These are phyloP conservation scores for Ormosia semicastrata DNA, from an alignment of 306 rosid genomes.

Conservation along the genomic window DNA sequence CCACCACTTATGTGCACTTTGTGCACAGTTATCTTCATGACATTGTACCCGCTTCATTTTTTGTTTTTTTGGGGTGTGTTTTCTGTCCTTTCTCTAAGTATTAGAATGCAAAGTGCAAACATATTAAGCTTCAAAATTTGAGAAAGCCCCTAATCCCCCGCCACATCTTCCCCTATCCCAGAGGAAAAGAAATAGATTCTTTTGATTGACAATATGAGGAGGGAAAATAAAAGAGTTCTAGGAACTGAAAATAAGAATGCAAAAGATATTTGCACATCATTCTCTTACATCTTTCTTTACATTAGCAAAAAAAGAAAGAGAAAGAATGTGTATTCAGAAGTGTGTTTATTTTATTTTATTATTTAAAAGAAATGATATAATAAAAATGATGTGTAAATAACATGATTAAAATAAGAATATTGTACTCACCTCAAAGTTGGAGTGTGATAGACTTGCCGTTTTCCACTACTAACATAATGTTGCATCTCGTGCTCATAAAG, in stretches of 20 bases:
- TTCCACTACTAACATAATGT: slow-evolving; percentile 46
- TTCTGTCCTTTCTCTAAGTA: neutral
- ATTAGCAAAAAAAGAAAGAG: too few relatives aligned
- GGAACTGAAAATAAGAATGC: too few relatives aligned
- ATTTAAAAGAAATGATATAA: too few relatives aligned
- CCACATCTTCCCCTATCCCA: neutral
- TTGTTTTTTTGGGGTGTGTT: neutral
- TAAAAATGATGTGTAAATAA: too few relatives aligned
- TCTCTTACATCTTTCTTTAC: too few relatives aligned
- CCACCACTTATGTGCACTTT: neutral
- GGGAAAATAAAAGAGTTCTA: too few relatives aligned
- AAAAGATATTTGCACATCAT: too few relatives aligned
- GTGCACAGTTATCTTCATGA: neutral
- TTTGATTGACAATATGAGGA: neutral
- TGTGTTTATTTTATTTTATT: too few relatives aligned
- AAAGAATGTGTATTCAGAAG: too few relatives aligned
- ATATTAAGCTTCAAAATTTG: neutral
- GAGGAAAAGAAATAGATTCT: neutral
- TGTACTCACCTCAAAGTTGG: slow-evolving; percentile 62
- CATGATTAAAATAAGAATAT: too few relatives aligned
- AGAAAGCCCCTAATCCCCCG: neutral
- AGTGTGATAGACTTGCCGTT: slow-evolving; percentile 65
- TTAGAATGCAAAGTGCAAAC: neutral
- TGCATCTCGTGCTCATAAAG: slow-evolving; percentile 61
- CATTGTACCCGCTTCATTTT: neutral